Evolutionary conservation across 1,284 basidiomycete genomes (phyloP), one percentile per base, ranked within the genome.

Genomic region (Boletellus sp.): DNA sequence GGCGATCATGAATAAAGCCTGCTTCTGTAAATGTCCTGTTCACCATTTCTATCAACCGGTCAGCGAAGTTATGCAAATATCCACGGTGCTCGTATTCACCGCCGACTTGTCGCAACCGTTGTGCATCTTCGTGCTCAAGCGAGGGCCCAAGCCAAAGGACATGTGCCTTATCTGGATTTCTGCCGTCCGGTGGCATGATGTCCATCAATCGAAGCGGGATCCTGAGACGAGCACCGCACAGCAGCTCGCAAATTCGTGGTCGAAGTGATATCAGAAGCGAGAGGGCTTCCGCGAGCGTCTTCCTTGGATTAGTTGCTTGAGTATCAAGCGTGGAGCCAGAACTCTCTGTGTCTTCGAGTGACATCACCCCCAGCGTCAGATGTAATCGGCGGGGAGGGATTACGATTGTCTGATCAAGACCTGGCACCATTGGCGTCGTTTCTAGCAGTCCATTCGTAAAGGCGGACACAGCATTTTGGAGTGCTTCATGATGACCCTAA

Each of bases 351-450:
- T 62, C 52, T 16, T 58, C 57, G 40, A 89, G 78, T 0, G 77
- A 68, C 83, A 89, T 85, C 1, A 86, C 84, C 3, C 85, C 86
- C 2, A 89, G 69, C 0, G 86, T 89, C 51, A 89, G 67, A 61
- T 89, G 86, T 40, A 88, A 67, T 15, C 86, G 67, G 11, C 82
- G 74, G 0, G 86, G 79, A 24, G 81, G 72, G 48, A 88, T 74
- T 45, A 85, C 63, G 59, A 89, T 80, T 2, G 76, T 74, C 15
- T 59, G 60, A 64, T 89, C 82, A 7, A 89, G 68, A 0, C 86
- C 86, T 0, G 74, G 66, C 8, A 87, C 73, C 1, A 66, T 48
- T 26, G 73, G 71, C 10, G 57, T 50, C 39, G 53, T 55, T 6
- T 58, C 58, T 3, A 74, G 69, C 19, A 86, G 65, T 4, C 70